phyloP scores from a whole-genome alignment of 139 green algal species.

The Chlorella sp. region DNA sequence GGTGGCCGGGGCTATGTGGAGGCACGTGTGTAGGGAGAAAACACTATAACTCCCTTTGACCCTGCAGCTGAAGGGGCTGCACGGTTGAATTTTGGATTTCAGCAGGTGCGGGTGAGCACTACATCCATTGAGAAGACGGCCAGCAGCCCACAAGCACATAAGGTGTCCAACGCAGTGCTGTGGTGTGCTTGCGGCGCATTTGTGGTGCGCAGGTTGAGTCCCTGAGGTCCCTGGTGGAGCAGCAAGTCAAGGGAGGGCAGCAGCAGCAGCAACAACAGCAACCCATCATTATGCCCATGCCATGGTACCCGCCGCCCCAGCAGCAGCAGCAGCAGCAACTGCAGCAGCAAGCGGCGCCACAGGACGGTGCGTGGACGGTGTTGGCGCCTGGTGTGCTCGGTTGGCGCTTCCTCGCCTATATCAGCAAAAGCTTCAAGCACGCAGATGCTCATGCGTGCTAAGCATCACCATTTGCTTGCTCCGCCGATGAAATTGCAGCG shows the following conservation, averaged over 20 bases:
- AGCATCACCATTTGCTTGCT: no score
- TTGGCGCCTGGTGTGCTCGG: not conserved
- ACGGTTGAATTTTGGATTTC: not conserved
- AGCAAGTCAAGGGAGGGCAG: not conserved
- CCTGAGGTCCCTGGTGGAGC: not conserved
- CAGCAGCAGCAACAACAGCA: not conserved
- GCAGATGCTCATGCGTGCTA: no score
- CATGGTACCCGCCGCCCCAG: not conserved
- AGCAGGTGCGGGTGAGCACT: not conserved
- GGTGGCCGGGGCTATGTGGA: not conserved
- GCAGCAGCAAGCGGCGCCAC: not conserved
- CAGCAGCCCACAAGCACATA: no score
- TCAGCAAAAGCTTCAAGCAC: not conserved
- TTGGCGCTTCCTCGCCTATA: not conserved
- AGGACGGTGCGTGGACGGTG: not conserved
- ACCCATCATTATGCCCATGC: not conserved
- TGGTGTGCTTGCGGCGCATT: not conserved
- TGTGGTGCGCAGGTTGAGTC: not conserved
- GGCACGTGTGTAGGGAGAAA: not conserved
- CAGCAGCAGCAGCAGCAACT: not conserved
- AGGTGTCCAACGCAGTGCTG: not conserved
- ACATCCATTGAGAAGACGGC: no score
- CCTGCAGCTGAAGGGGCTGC: not conserved
- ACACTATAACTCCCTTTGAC: not conserved
- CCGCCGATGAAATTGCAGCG: no score